Percentiles rank a stretch among this genome's conserved stretches.
phyloP scores from a whole-genome alignment of 331 rosid genomes.

The Pyracantha coccinea region DNA sequence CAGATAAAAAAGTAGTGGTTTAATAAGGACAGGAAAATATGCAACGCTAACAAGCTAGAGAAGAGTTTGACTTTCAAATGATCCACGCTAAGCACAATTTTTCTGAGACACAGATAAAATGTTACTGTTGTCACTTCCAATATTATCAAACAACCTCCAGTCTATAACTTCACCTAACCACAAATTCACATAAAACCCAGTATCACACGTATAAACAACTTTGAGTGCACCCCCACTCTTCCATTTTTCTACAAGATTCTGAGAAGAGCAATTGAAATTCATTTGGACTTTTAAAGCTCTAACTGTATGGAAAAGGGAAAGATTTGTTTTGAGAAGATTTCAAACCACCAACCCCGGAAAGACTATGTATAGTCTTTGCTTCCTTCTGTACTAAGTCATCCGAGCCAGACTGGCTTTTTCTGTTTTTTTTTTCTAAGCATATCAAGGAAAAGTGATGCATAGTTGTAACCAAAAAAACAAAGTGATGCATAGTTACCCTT shows the following conservation, averaged over 20 bases:
- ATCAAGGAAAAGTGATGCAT: background rate
- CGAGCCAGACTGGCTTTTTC: background rate
- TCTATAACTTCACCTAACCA: background rate
- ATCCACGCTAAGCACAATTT: background rate
- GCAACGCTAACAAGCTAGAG: background rate
- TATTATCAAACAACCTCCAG: background rate
- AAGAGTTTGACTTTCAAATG: background rate
- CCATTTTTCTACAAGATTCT: background rate
- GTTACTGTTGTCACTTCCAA: background rate
- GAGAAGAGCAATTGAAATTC: background rate
- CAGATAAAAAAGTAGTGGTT: background rate
- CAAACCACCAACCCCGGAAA: background rate
- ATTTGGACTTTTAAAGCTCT: background rate
- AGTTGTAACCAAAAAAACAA: too few species aligned
- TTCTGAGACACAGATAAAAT: background rate
- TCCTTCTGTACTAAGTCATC: background rate
- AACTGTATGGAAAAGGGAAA: background rate
- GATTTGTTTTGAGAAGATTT: background rate
- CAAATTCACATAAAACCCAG: background rate
- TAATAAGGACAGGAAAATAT: background rate
- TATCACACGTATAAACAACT: background rate
- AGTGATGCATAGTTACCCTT: too few species aligned
- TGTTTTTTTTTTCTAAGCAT: background rate
- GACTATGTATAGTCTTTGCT: background rate
- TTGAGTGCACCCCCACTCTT: background rate